These are phyloP conservation scores for Secale cereale DNA, from an alignment of 176 grass and related monocot genomes.

Conservation along the genomic window DNA sequence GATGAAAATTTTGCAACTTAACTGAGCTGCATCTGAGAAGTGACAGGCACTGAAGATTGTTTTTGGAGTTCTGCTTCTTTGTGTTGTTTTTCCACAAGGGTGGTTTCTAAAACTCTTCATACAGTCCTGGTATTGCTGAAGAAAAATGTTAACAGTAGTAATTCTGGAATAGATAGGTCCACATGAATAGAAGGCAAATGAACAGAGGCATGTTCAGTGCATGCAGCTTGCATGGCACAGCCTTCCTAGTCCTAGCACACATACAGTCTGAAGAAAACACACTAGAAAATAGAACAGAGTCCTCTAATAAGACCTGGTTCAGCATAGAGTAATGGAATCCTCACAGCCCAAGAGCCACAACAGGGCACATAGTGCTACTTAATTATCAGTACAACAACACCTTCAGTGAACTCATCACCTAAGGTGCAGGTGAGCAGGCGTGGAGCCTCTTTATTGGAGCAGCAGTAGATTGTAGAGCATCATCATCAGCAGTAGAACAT, in stretches of 20 bases:
- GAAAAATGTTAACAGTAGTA: neutral
- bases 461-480: neutral
- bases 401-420: neutral
- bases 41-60: too few relatives aligned
- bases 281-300: neutral
- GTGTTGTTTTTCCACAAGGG: too few relatives aligned
- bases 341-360: neutral
- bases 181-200: neutral
- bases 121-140: too few relatives aligned
- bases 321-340: neutral
- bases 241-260: neutral
- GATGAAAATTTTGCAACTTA: too few relatives aligned
- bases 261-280: neutral
- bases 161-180: neutral
- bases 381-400: neutral
- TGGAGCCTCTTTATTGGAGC: neutral
- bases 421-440: neutral
- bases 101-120: too few relatives aligned
- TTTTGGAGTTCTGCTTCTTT: too few relatives aligned
- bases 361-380: neutral
- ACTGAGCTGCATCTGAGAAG: too few relatives aligned
- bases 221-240: neutral
- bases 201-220: too few relatives aligned
- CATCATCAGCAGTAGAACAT: slow-evolving; percentile 89
- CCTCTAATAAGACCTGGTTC: neutral